Base-by-base conservation (phyloP, 345 rosid genomes). In the Syzygium oleosum region DNA sequence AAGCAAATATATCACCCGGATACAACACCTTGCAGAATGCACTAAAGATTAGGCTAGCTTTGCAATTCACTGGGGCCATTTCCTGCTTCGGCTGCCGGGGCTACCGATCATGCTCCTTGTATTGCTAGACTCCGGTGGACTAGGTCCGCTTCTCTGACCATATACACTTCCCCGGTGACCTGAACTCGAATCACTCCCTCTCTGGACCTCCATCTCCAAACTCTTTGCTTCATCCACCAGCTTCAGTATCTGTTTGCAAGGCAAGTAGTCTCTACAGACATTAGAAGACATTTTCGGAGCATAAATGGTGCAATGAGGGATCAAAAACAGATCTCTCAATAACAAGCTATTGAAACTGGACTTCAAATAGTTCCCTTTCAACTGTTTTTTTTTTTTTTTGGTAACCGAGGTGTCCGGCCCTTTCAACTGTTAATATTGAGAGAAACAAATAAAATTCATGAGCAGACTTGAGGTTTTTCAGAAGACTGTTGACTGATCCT, bases 191-290 rank as follows among this genome's bases (percentile, higher is more conserved):
- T 87, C 86, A 0, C 53, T n/a, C 22, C 84, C 89, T 41, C 91
- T 93, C 3, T 79, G 61, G 65, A 87, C 89, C 89, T 95, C 95
- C 54, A 89, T 86, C 92, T 96, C 99, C 91, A 95, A 90, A 84
- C 21, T 88, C 91, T 93, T 94, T 5, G 96, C 95, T 93, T 98
- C 98, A 7, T 93, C 92, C 6, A 31, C 90, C 89, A 96, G 89
- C 95, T 91, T 89, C 65, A 92, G 91, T 56, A 95, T 89, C 98
- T 96, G 94, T 91, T 90, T 25, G 52, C 55, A 63, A 38, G 49
- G 29, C 58, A 83, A 63, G 29, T 34, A 63, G 29, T 34, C 13
- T 51, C 52, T 49, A 65, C 51, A 73, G 84, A 15, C 80, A 68
- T 34, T 19, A 68, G 80, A 68, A 0, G 25, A 19, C 46, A 73